These are phyloP conservation scores for Fraxinus quadrangulata DNA, from an alignment of 257 asterid species.

Conservation along the genomic window DNA sequence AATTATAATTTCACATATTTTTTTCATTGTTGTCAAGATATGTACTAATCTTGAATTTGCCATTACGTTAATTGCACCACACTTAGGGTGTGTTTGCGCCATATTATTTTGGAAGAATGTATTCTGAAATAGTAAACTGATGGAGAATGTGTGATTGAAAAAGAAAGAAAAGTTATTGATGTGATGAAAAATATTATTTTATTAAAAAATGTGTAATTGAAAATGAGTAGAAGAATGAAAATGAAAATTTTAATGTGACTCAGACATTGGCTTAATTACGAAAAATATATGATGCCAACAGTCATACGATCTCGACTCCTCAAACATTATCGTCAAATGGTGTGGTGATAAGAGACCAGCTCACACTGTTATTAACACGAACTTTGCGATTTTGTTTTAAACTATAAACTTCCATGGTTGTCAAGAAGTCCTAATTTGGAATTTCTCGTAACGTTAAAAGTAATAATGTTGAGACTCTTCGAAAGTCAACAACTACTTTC, in stretches of 20 bases:
- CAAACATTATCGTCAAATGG: neutral
- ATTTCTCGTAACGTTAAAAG: neutral
- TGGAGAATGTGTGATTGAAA: no score
- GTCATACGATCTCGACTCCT: neutral
- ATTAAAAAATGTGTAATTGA: no score
- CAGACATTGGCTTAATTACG: neutral
- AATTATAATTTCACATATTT: neutral
- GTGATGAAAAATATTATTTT: no score
- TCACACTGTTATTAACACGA: neutral
- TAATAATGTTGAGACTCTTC: no score
- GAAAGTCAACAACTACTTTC: neutral
- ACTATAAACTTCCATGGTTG: neutral
- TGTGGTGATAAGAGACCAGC: neutral
- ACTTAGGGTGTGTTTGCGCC: no score
- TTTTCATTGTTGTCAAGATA: neutral
- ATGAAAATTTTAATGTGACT: no score
- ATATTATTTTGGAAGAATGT: no score
- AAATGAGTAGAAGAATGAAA: no score
- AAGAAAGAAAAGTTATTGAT: no score
- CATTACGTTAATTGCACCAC: neutral
- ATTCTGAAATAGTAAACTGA: no score
- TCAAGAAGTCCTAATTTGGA: neutral
- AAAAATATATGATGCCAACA: neutral
- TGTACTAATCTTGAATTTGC: neutral
- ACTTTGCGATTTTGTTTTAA: neutral